These are phyloP conservation scores for Pestalotiopsis fici DNA, from an alignment of 2,329 filamentous ascomycete genomes.

Conservation along the genomic window DNA sequence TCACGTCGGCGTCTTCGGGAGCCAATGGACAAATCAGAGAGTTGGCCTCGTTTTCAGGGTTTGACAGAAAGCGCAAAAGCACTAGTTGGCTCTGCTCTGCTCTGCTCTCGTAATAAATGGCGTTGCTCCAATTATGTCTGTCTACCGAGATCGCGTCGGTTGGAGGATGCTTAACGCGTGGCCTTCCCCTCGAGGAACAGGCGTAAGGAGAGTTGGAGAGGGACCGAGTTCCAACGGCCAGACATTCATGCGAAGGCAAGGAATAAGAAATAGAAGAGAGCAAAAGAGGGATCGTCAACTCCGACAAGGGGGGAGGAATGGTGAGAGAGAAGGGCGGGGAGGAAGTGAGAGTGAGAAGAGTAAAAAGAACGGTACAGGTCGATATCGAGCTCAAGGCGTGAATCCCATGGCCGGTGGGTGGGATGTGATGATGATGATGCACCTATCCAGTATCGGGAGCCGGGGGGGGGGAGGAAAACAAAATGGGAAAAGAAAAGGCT, in stretches of 20 bases:
- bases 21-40: not conserved
- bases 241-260: not conserved
- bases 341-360: not conserved
- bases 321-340: not conserved
- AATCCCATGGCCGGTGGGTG: not conserved
- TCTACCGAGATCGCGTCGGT: constrained; percentile 1
- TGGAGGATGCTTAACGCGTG: not conserved
- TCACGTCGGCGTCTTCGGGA: not conserved
- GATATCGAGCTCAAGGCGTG: not conserved
- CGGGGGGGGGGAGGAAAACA: not conserved
- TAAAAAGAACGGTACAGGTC: not conserved
- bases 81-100: not conserved
- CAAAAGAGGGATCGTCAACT: not conserved
- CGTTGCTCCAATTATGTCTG: not conserved
- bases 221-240: not conserved
- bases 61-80: not conserved
- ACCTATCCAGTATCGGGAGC: not conserved
- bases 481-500: not conserved
- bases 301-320: not conserved
- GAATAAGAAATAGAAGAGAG: not conserved
- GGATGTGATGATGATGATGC: not conserved
- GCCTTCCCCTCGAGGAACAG: not conserved
- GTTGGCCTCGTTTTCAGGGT: not conserved
- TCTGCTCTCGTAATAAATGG: not conserved
- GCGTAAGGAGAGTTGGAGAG: not conserved